Evolutionary conservation across 2,329 filamentous ascomycete species (phyloP), one percentile per base, ranked within the genome.

Genomic region (Biscogniauxia mediterranea): DNA sequence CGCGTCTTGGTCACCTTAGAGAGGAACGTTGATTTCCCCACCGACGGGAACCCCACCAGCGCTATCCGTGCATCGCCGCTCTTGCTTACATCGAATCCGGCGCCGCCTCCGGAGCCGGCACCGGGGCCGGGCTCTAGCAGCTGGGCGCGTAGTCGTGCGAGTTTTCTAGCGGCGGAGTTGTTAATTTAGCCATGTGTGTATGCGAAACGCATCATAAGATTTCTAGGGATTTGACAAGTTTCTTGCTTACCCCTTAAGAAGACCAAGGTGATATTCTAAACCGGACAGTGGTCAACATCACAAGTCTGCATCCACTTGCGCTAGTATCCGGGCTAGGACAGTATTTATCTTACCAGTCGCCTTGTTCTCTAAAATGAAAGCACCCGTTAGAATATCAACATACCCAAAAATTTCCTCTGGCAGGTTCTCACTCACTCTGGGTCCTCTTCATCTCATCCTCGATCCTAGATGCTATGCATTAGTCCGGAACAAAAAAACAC

Each of bases 361-460:
- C 87, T 99, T 99, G 76, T 99, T 99, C 80, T 99, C 94, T 97
- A 73, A 72, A 64, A 63, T 66, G 74, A 75, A 75, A 76, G 68
- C 64, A 26, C 19, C 15, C 15, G 38, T 46, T 59, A 61, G 56
- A 59, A 69, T 55, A 67, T 65, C 50, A 55, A 55, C 46, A 57
- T 32, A 63, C 65, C 54, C 52, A n/a, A 5, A 3, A 23, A 3
- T 23, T 23, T 23, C 5, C 5, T 23, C 5, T 23, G 42, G 54
- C 51, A 60, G 26, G 26, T 59, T 19, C 52, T 32, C 8, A 50
- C 86, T 82, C 87, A 97, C 94, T 99, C 82, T 99, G 95, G 73
- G 95, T 99, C 87, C 87, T 94, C 77, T 87, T 89, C 95, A 99
- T 99, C 89, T 99, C 95, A 80, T 97, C 93, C 86, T 99, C 95